Conservation (phyloP, 1,139 yeast species). For the Nakaseomyces delphensis region DNA sequence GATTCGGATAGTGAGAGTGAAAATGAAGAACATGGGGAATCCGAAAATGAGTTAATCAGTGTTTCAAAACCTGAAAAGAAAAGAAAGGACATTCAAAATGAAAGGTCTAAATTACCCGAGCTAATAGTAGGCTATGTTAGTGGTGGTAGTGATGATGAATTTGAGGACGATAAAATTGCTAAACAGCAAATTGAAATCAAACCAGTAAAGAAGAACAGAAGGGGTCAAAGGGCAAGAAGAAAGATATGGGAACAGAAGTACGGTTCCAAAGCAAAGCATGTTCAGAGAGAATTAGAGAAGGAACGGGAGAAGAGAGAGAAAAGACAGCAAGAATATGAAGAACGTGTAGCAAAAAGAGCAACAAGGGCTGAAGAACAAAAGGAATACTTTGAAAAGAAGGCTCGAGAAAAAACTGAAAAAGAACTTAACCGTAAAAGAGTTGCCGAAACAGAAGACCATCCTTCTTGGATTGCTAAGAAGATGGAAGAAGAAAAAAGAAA, state of each 20-base stretch:
- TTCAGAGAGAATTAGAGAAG: slow-evolving; percentile 52
- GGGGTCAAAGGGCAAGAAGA: slow-evolving; percentile 96
- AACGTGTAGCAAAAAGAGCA: slow-evolving; percentile 59
- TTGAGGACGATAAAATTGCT: slow-evolving; percentile 43
- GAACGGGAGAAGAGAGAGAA: slow-evolving; percentile 47
- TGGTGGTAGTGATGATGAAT: slow-evolving; percentile 52
- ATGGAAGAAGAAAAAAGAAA: slow-evolving; percentile 57
- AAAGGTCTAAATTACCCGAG: slow-evolving; percentile 48
- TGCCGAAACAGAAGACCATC: slow-evolving; percentile 48
- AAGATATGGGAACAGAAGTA: slow-evolving; percentile 90
- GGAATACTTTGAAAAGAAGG: slow-evolving; percentile 18
- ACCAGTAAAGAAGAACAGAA: slow-evolving; percentile 64
- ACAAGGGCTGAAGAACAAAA: slow-evolving; percentile 39
- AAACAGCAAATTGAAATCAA: slow-evolving; percentile 38
- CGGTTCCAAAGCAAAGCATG: slow-evolving; percentile 78
- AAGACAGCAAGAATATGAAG: slow-evolving; percentile 60
- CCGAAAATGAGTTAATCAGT: slow-evolving; percentile 35
- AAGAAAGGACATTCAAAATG: slow-evolving; percentile 21
- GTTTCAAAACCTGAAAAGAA: slow-evolving; percentile 37
- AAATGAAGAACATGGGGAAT: slow-evolving; percentile 26
- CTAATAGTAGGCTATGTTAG: slow-evolving; percentile 73
- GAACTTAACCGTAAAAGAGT: slow-evolving; percentile 5
- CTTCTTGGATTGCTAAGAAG: slow-evolving; percentile 91
- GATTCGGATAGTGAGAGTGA: slow-evolving; percentile 46
- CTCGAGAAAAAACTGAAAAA: slow-evolving; percentile 34